Base-by-base conservation (phyloP, 129 eudicot species). In the Chrysanthemum makinoi region DNA sequence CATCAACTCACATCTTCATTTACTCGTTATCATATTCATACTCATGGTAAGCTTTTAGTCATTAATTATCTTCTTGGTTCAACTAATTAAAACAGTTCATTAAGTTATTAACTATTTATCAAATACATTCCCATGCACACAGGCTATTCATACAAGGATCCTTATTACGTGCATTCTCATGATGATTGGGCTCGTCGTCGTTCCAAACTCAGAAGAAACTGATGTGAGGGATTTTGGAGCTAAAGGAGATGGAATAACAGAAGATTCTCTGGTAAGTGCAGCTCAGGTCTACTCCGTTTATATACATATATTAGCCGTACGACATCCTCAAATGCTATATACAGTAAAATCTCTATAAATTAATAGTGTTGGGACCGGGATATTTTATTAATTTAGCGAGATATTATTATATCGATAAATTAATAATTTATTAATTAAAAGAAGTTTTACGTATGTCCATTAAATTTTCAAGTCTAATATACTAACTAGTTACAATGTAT, bases 181-280 rank as follows among this genome's bases (percentile, higher is more conserved):
- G 22, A 18, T 66, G 51, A 46, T 14, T 9, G 61, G 68, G 30
- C 30, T 26, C 60, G 18, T n/a, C n/a, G 1, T 0, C 5, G 14
- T 57, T 17, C 26, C 11, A 18, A 73, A 57, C 43, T 44, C 60
- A 33, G 39, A 33, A 0, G 65, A 57, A 26, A 58, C 28, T 51
- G 67, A 83, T 73, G 80, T 77, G 0, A 66, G 15, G 50, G 20
- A 46, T 5, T 77, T 60, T 80, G 85, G 80, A 67, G 88, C 78
- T 56, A 13, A 68, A 11, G 84, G 77, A 58, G 68, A 83, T 72
- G 87, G 78, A 16, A 13, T 22, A 15, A 58, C 55, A 8, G 75
- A 80, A 44, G 78, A 72, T 58, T 35, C 80, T 6, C 26, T 63
- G 64, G 39, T 33, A 33, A 33, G 39, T 33, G 39, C 7, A 4